Base-by-base conservation (phyloP, 768 basidiomycete species). In the Mrakia frigida region DNA sequence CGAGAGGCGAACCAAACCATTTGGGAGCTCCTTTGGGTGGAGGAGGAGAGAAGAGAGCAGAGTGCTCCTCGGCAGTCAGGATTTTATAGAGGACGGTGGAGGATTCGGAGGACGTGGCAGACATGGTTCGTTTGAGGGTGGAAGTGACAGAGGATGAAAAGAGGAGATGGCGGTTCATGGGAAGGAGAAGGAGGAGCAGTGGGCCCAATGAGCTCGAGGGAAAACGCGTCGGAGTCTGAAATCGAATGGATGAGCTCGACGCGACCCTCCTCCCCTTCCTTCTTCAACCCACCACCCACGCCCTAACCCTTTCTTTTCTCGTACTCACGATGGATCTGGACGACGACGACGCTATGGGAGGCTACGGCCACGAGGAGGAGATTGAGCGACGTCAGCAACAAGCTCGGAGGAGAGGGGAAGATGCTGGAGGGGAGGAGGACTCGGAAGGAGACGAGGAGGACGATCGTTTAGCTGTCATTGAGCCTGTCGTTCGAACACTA, bases 401-500 rank as follows among this genome's bases (percentile, higher is more conserved):
- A 3, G 52, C 35, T 41, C 52, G 53, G 0, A 21, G n/a, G 9
- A 35, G 52, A 33, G 71, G 46, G 46, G 70, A 72, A 25, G 52
- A 63, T 31, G 41, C 37, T 21, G 73, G n/a, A n/a, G n/a, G 37
- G 25, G 6, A 50, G 56, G 67, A 77, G 33, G 78, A 43, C 1
- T 39, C 43, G n/a, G 73, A 39, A 23, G 72, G 37, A 41, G 65
- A 75, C 65, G 76, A 76, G 39, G 75, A 79, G 35, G 77, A 79
- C 6, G 73, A 79, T 25, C 74, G 76, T 0, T 70, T 77, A 1
- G 75, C 75, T 14, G 74, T 72, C 50, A 83, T 83, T 74, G 74
- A 82, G 76, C 84, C 84, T 4, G 83, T 82, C 23, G 82, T 83
- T 0, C 81, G 82, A 70, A 80, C 81, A 16, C 79, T 83, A 21